Percentiles rank a stretch among this genome's conserved stretches.
Evolutionary conservation across 2,329 filamentous ascomycete genomes (phyloP).

Genomic region (Penicillium occitanis): DNA sequence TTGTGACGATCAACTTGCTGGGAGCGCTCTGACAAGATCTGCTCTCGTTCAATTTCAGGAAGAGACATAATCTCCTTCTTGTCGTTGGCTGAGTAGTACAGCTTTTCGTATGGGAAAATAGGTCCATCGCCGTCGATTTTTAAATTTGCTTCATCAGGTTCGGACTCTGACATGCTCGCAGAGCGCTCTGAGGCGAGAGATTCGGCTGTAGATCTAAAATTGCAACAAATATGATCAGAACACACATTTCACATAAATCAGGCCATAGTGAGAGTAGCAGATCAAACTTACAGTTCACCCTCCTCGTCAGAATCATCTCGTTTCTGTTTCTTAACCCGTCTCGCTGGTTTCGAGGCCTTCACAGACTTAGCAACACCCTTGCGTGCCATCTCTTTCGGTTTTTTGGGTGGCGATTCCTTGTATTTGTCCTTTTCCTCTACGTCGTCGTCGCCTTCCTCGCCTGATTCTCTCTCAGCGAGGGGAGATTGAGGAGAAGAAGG

Average conservation of each 20-base stretch:
- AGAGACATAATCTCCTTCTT: conserved; percentile 78
- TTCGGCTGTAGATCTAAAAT: conserved; percentile 63
- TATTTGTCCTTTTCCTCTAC: conserved; percentile 21
- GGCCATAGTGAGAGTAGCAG: background rate
- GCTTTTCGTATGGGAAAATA: conserved; percentile 81
- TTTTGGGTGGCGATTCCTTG: conserved; percentile 44
- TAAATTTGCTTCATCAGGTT: conserved; percentile 59
- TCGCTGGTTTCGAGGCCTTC: conserved; percentile 19
- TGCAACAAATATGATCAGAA: conserved; percentile 19
- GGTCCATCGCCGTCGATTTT: conserved; percentile 48
- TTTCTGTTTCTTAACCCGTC: conserved; percentile 48
- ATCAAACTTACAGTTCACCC: conserved; percentile 72
- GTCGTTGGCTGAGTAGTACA: conserved; percentile 72
- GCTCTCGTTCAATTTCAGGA: conserved; percentile 87
- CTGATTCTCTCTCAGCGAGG: conserved; percentile 40
- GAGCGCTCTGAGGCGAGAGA: conserved; percentile 75
- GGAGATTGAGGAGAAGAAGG: conserved; percentile 55
- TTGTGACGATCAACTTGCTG: conserved; percentile 77
- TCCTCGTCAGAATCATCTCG: conserved; percentile 69
- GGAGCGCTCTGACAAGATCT: conserved; percentile 82
- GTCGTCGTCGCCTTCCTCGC: background rate
- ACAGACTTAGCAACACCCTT: conserved; percentile 46
- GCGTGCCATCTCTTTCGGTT: conserved; percentile 47
- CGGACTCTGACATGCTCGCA: conserved; percentile 85
- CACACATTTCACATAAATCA: background rate